A percentile compares a stretch with the other conserved stretches of the same genome.
Conservation (phyloP, 2,329 filamentous ascomycete species). For the Keithomyces neogunnii region DNA sequence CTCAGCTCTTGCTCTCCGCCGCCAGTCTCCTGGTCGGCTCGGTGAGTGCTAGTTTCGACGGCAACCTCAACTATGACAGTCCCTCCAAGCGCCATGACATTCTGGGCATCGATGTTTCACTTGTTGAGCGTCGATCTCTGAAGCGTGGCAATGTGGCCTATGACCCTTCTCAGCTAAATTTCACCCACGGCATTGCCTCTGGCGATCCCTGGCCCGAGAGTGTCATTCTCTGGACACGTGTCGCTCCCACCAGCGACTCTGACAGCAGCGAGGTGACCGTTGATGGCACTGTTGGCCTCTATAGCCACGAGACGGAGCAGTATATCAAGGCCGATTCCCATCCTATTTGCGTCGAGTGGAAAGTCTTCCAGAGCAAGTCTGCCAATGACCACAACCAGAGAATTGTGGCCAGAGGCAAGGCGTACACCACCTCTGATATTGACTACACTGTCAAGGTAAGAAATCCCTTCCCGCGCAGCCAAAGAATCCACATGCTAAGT, state of each 20-base stretch:
- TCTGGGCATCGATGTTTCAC: slow-evolving; percentile 56
- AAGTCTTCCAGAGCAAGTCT: slow-evolving; percentile 41
- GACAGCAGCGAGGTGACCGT: slow-evolving; percentile 37
- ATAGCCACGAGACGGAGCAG: slow-evolving; percentile 37
- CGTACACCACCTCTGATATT: slow-evolving; percentile 63
- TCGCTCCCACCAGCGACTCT: slow-evolving; percentile 35
- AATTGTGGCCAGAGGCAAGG: slow-evolving; percentile 47
- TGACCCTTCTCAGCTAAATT: slow-evolving; percentile 42
- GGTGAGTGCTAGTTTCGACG: slow-evolving; percentile 13
- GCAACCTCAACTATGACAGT: slow-evolving; percentile 59
- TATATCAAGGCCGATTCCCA: slow-evolving; percentile 35
- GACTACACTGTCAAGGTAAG: slow-evolving; percentile 65
- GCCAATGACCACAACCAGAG: slow-evolving; percentile 24
- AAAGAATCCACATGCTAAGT: not conserved
- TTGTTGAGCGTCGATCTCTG: slow-evolving; percentile 46
- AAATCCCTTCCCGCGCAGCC: accelerated
- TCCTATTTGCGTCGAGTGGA: slow-evolving; percentile 61
- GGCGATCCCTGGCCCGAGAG: slow-evolving; percentile 45
- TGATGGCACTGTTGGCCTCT: slow-evolving; percentile 32
- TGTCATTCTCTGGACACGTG: slow-evolving; percentile 47
- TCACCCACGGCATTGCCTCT: slow-evolving; percentile 53
- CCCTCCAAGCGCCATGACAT: slow-evolving; percentile 56
- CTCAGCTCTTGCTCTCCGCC: not conserved
- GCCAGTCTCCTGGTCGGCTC: slow-evolving; percentile 1
- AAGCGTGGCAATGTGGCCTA: slow-evolving; percentile 32